phyloP scores from a whole-genome alignment of 495 filamentous ascomycete species.

The Penicillium chermesinum region DNA sequence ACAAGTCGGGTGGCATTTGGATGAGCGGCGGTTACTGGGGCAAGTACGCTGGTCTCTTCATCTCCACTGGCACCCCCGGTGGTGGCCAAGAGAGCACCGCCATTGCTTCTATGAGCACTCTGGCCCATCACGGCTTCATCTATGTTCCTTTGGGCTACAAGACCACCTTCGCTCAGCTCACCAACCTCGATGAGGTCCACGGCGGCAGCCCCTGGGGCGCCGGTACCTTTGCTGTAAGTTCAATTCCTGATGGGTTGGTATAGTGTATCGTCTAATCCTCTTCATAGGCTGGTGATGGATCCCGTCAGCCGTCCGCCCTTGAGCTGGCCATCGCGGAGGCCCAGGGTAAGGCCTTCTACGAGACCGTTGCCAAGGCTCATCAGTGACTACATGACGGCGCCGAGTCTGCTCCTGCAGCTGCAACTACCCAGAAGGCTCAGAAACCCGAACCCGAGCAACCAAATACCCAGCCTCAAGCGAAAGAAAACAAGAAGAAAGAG shows the following conservation, averaged over 20 bases:
- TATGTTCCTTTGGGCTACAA: slow-evolving; percentile 93
- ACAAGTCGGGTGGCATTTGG: slow-evolving; percentile 74
- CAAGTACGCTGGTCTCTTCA: slow-evolving; percentile 90
- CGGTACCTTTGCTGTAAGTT: slow-evolving; percentile 77
- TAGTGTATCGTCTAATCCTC: neutral
- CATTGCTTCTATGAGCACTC: slow-evolving; percentile 76
- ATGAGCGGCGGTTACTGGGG: slow-evolving; percentile 68
- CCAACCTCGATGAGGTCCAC: slow-evolving; percentile 68
- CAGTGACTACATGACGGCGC: slow-evolving; percentile 77
- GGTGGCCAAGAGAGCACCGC: slow-evolving; percentile 93
- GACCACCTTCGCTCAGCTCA: slow-evolving; percentile 63
- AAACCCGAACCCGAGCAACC: slow-evolving; percentile 23
- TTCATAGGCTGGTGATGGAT: slow-evolving; percentile 59
- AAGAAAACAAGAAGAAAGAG: slow-evolving; percentile 38
- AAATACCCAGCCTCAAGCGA: slow-evolving; percentile 24
- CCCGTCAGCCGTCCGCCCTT: slow-evolving; percentile 65
- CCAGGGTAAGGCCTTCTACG: slow-evolving; percentile 87
- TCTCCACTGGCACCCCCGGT: slow-evolving; percentile 74
- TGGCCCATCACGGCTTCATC: slow-evolving; percentile 91
- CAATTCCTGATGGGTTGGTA: neutral
- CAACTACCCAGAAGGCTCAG: slow-evolving; percentile 23
- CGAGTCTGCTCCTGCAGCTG: slow-evolving; percentile 27
- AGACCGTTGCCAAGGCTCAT: slow-evolving; percentile 67
- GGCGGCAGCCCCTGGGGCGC: slow-evolving; percentile 92
- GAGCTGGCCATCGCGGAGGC: slow-evolving; percentile 74